These are phyloP conservation scores for Plasmodium knowlesi DNA, from an alignment of 169 alveolate genomes.

Conservation along the genomic window DNA sequence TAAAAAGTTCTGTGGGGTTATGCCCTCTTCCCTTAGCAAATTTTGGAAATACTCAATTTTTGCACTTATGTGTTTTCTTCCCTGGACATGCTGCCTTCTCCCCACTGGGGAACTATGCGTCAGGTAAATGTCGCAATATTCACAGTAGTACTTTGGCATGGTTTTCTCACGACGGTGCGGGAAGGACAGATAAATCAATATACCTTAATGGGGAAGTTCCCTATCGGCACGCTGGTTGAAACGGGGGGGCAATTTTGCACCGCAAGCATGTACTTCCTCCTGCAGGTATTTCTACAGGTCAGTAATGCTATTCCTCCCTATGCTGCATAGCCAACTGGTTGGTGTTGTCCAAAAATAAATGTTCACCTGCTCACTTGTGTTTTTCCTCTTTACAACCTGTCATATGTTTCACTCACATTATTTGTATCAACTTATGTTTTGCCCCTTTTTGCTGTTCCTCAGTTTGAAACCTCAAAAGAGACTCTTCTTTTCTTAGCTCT, in stretches of 20 bases:
- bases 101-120: slow-evolving; percentile 99
- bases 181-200: not conserved
- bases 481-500: not conserved
- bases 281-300: not conserved
- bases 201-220: not conserved
- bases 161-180: slow-evolving; percentile 12
- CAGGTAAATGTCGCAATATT: slow-evolving; percentile 98
- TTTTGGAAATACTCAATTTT: slow-evolving; percentile 97
- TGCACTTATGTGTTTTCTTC: slow-evolving; percentile 97
- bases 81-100: slow-evolving; percentile 97
- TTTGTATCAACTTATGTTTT: not conserved
- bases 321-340: not conserved
- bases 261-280: not conserved
- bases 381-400: not conserved
- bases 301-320: not conserved
- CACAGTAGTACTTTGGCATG: slow-evolving; percentile 99
- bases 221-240: not conserved
- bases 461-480: not conserved
- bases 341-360: not conserved
- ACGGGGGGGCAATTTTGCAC: not conserved
- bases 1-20: slow-evolving; percentile 71
- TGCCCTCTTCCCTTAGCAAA: slow-evolving; percentile 77
- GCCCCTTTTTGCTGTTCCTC: not conserved
- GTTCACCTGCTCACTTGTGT: not conserved
- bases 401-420: not conserved